phyloP scores from a whole-genome alignment of 208 protist genomes.

The Wallacemonas rigidus region DNA sequence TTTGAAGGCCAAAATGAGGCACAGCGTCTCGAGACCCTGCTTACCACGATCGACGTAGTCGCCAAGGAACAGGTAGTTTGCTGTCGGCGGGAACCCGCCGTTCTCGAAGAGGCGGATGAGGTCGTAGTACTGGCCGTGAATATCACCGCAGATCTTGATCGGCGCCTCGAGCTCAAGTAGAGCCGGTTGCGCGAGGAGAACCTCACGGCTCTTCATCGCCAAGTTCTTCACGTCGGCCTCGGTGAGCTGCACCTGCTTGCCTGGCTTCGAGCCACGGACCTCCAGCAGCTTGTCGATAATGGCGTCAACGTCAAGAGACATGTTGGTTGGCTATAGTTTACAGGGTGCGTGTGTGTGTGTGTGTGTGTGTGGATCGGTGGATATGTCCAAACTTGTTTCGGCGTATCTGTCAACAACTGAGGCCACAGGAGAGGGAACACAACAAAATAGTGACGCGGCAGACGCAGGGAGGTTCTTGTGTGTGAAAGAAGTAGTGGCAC shows the following conservation, averaged over 20 bases:
- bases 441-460: too few relatives aligned
- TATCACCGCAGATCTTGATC: conserved; percentile 97
- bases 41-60: conserved; percentile 99
- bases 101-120: conserved; percentile 99
- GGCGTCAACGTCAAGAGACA: conserved; percentile 83
- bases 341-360: neutral
- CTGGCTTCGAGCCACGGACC: conserved; percentile 86
- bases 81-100: conserved; percentile 98
- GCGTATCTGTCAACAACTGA: neutral
- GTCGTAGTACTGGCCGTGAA: conserved; percentile 99
- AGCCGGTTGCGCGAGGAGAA: conserved; percentile 85
- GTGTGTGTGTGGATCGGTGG: neutral
- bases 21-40: conserved; percentile 98
- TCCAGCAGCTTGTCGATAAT: conserved; percentile 94
- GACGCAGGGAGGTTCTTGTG: too few relatives aligned
- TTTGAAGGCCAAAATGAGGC: conserved; percentile 98
- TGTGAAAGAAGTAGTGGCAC: too few relatives aligned
- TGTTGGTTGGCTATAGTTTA: conserved; percentile 20
- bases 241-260: conserved; percentile 86
- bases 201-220: conserved; percentile 78
- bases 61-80: conserved; percentile 99
- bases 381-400: neutral
- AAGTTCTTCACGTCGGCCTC: conserved; percentile 91
- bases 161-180: conserved; percentile 92
- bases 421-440: too few relatives aligned